Base-by-base conservation (phyloP, 495 filamentous ascomycete species). In the Penicillium turbatum region DNA sequence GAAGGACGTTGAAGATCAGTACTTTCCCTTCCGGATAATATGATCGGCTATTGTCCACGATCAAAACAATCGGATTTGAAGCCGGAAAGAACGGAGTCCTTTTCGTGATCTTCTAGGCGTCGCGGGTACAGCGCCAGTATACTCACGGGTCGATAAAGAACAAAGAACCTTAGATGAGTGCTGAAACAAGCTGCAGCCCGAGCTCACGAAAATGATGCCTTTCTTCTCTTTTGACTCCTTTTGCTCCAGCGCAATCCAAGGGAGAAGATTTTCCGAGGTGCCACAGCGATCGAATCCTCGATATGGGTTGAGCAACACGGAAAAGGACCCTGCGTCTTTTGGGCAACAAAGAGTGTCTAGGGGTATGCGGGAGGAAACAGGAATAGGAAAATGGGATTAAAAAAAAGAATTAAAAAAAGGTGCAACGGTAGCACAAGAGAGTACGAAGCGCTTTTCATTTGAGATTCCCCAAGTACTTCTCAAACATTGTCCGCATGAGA, bases 341-440 rank as follows among this genome's bases (percentile, higher is more conserved):
- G 39, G 38, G 49, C 49, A 51, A 51, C 38, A 42, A 48, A 24
- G 46, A 32, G 21, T 17, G 15, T 49, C 21, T 27, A 51, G 35
- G 26, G 8, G 50, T 32, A 44, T 44, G 31, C 41, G 47, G 42
- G 41, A 46, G 16, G 32, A 17, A 17, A n/a, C 13, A 17, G 19
- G 12, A 47, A 47, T 9, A 38, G 24, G 48, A 43, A 16, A 53
- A 27, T 30, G 3, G n/a, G 8, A 48, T 37, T 36, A 39, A 53
- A 40, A 26, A 48, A 50, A 44, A 26, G 7, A 51, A 53, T 48
- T 24, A 34, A 32, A 9, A 39, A 17, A 37, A 36, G 31, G 39
- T 52, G 44, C 44, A 59, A 61, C 57, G 27, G 63, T 66, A 51
- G 61, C 44, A 66, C 63, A 61, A 31, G 39, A 42, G 38, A 30